Evolutionary conservation across 1,139 yeast species (phyloP).

Genomic region (Scheffersomyces quercinus): DNA sequence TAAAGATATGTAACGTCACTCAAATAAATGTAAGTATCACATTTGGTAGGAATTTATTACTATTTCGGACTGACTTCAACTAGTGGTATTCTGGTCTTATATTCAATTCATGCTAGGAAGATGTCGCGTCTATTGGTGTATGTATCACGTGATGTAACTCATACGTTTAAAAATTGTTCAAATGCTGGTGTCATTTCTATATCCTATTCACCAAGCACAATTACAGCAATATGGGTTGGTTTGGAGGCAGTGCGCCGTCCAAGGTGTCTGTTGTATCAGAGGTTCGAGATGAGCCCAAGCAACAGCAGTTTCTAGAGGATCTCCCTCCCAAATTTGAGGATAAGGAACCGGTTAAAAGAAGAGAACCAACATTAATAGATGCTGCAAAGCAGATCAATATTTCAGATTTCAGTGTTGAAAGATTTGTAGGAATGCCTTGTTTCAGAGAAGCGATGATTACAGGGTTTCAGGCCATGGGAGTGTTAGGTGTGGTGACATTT

Average conservation of each 20-base stretch:
- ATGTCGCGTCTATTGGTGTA: too few relatives aligned
- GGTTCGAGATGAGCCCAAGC: slow-evolving; percentile 6
- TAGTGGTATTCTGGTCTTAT: too few relatives aligned
- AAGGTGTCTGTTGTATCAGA: slow-evolving; percentile 23
- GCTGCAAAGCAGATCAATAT: slow-evolving; percentile 31
- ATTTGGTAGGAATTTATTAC: too few relatives aligned
- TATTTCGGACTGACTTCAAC: too few relatives aligned
- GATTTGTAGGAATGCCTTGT: slow-evolving; percentile 74
- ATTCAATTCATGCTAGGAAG: too few relatives aligned
- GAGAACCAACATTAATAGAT: slow-evolving; percentile 27
- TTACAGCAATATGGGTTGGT: slow-evolving; percentile 22
- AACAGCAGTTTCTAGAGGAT: slow-evolving; percentile 18
- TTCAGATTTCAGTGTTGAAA: slow-evolving; percentile 57
- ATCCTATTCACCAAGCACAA: too few relatives aligned
- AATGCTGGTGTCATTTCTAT: too few relatives aligned
- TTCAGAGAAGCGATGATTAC: slow-evolving; percentile 86
- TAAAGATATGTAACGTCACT: too few relatives aligned
- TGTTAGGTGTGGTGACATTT: slow-evolving; percentile 71
- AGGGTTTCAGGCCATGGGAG: slow-evolving; percentile 84
- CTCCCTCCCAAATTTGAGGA: slow-evolving; percentile 52
- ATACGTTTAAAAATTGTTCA: too few relatives aligned
- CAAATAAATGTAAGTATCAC: too few relatives aligned
- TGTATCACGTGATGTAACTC: too few relatives aligned
- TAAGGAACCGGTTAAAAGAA: slow-evolving; percentile 6
- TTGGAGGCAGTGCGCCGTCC: slow-evolving; percentile 19